Evolutionary conservation across 495 filamentous ascomycete species (phyloP).

Genomic region (Aspergillus diversus): DNA sequence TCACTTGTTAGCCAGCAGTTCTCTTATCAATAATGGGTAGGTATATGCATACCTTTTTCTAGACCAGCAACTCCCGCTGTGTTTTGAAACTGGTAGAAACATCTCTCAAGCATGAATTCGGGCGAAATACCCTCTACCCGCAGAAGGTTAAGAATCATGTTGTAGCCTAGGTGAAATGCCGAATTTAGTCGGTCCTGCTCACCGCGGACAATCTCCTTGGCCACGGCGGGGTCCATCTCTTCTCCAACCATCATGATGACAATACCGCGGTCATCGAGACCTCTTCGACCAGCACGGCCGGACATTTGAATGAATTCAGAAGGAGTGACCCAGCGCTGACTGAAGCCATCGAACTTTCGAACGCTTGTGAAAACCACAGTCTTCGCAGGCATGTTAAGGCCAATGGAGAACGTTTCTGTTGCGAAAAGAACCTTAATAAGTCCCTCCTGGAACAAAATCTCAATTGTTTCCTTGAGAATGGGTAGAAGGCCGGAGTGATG

Average conservation of each 20-base stretch:
- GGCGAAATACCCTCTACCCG: constrained; percentile 95
- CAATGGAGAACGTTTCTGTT: constrained; percentile 98
- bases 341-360: constrained; percentile 89
- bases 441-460: constrained; percentile 97
- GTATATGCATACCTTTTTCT: constrained; percentile 60
- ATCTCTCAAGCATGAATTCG: constrained; percentile 94
- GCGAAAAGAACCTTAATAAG: constrained; percentile 97
- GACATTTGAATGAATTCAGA: constrained; percentile 99
- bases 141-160: constrained; percentile 97
- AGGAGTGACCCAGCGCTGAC: constrained; percentile 81
- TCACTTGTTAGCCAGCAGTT: constrained; percentile 26
- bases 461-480: constrained; percentile 97
- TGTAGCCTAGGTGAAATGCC: constrained; percentile 97
- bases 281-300: constrained; percentile 91
- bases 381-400: constrained; percentile 98
- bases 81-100: constrained; percentile 98
- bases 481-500: constrained; percentile 96
- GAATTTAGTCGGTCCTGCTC: constrained; percentile 97
- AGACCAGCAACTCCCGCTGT: constrained; percentile 79
- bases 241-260: constrained; percentile 99
- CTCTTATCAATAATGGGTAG: background rate
- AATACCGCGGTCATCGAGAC: constrained; percentile 96
- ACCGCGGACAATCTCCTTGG: constrained; percentile 92
- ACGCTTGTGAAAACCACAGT: constrained; percentile 98
- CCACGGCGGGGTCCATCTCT: constrained; percentile 91